These are phyloP conservation scores for Trichoderma brevicompactum DNA, from an alignment of 2,329 filamentous ascomycete genomes.

Conservation along the genomic window DNA sequence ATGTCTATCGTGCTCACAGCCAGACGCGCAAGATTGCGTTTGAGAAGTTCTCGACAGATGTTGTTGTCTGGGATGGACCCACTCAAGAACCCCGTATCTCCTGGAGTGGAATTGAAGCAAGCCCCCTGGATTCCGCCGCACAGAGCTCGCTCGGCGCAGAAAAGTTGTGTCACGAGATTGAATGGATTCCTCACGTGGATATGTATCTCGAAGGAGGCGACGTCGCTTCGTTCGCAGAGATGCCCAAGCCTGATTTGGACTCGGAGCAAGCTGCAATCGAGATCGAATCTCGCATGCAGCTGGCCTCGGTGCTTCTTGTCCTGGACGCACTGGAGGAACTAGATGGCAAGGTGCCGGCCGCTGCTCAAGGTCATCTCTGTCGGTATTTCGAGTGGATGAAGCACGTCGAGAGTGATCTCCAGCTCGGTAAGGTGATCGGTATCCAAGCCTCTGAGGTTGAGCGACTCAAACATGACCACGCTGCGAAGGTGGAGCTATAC, in stretches of 20 bases:
- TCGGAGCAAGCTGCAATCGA: constrained; percentile 6
- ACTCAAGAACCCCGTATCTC: constrained; percentile 2
- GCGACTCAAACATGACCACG: constrained; percentile 5
- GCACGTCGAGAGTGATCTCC: constrained; percentile 3
- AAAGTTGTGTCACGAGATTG: constrained; percentile 4
- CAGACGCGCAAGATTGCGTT: constrained; percentile 9
- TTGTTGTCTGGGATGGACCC: constrained; percentile 14
- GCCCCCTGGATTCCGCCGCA: constrained; percentile 10
- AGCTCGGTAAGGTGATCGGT: constrained; percentile 1
- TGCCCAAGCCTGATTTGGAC: constrained; percentile 8
- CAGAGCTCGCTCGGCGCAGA: constrained; percentile 9
- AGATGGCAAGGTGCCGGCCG: constrained; percentile 8
- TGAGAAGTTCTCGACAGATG: constrained; percentile 22
- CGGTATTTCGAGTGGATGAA: constrained; percentile 11
- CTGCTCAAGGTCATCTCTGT: constrained; percentile 5
- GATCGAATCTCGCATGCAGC: constrained; percentile 9
- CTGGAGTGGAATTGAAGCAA: constrained; percentile 16
- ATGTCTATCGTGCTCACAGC: constrained; percentile 21
- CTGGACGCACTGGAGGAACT: constrained; percentile 5
- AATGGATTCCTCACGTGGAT: constrained; percentile 9
- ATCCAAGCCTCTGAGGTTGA: constrained; percentile 8
- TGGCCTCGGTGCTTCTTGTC: constrained; percentile 8
- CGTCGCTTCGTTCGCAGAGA: constrained; percentile 7
- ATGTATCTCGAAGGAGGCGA: constrained; percentile 10
- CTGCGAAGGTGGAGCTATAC: neutral